A percentile compares a stretch with the other conserved stretches of the same genome.
Conservation (phyloP, 768 basidiomycete species). For the Porpolomopsis calyptriformis region DNA sequence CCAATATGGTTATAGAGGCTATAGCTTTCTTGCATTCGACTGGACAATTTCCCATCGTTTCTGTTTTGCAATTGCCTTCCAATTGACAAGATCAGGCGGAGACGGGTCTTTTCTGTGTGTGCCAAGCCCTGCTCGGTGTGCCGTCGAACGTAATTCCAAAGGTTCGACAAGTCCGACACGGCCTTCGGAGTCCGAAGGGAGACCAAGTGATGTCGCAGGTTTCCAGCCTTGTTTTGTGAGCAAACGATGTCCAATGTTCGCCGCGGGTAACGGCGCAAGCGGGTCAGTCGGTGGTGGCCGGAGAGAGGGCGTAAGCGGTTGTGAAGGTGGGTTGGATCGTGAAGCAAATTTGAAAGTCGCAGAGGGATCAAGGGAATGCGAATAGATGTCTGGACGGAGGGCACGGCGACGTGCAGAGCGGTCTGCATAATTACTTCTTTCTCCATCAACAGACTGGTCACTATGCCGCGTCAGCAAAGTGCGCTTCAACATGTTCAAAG, state of each 20-base stretch:
- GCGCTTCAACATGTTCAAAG: conserved; percentile 55
- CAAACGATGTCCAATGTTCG: conserved; percentile 59
- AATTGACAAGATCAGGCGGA: conserved; percentile 18
- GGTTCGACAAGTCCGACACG: conserved; percentile 44
- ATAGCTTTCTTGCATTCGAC: background rate
- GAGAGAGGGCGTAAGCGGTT: conserved; percentile 14
- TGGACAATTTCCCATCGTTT: conserved; percentile 27
- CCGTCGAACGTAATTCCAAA: conserved; percentile 34
- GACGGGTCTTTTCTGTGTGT: conserved; percentile 19
- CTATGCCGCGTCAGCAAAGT: conserved; percentile 47
- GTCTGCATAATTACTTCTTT: conserved; percentile 40
- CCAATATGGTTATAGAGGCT: no score
- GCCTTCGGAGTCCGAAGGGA: conserved; percentile 20
- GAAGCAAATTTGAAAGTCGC: conserved; percentile 8
- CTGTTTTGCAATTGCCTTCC: conserved; percentile 33
- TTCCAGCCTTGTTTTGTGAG: conserved; percentile 70
- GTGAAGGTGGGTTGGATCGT: conserved; percentile 12
- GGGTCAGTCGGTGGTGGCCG: conserved; percentile 30
- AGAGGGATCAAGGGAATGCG: conserved; percentile 43
- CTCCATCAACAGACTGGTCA: conserved; percentile 6
- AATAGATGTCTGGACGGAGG: conserved; percentile 39
- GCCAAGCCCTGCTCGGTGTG: conserved; percentile 48
- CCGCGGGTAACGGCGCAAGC: conserved; percentile 38
- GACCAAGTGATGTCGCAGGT: conserved; percentile 50
- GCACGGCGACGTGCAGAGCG: conserved; percentile 63